These are phyloP conservation scores for Schizochytrium sp. DNA, from an alignment of 108 stramenopile species.

Conservation along the genomic window DNA sequence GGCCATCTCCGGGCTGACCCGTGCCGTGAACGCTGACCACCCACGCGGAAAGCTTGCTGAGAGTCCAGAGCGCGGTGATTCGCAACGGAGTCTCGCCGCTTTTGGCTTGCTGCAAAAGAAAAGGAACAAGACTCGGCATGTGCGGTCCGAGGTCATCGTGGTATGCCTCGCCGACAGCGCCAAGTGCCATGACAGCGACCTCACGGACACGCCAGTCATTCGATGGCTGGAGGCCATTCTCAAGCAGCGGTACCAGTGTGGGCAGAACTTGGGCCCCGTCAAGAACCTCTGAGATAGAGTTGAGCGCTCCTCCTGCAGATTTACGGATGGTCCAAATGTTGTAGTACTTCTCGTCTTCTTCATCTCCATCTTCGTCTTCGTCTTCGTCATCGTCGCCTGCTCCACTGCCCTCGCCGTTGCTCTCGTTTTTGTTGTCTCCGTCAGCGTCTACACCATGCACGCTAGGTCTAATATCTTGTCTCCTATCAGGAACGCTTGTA, in stretches of 20 bases:
- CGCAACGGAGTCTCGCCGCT: constrained; percentile 19
- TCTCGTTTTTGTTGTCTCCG: neutral
- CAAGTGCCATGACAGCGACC: constrained; percentile 49
- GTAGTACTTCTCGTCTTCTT: constrained; percentile 29
- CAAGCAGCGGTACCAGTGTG: neutral
- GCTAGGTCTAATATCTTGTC: neutral
- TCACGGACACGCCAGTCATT: neutral
- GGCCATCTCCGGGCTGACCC: neutral
- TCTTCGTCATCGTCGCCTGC: neutral
- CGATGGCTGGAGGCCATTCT: constrained; percentile 11
- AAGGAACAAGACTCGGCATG: constrained; percentile 32
- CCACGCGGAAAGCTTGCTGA: constrained; percentile 33
- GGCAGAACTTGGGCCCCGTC: neutral
- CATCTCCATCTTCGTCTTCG: neutral
- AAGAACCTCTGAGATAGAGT: neutral
- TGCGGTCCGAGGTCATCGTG: neutral
- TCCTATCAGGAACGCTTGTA: neutral
- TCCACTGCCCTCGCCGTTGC: neutral
- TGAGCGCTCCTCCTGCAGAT: constrained; percentile 8
- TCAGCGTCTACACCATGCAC: neutral
- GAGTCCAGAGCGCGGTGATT: constrained; percentile 20
- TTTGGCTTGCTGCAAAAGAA: neutral
- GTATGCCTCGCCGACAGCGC: constrained; percentile 33
- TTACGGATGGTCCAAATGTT: constrained; percentile 58
- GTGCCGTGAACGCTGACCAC: neutral